Base-by-base conservation (phyloP, 2,329 filamentous ascomycete genomes). In the Catunica adiposa region DNA sequence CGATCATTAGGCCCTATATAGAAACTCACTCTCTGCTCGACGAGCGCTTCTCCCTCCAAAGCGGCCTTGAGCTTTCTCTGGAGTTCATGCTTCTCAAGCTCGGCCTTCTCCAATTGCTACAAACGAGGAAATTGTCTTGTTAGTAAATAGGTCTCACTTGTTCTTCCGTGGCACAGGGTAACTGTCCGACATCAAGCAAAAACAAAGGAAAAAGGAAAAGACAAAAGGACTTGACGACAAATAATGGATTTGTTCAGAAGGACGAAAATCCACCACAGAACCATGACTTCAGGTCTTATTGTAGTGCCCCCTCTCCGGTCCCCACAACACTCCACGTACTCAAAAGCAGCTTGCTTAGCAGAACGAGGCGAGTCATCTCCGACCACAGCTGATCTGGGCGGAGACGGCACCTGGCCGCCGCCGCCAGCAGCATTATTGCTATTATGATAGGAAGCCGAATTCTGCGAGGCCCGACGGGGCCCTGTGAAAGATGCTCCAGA, bases 81-180 rank as follows among this genome's bases (percentile, higher is more conserved):
- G 38, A 80, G 65, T 56, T 79, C 76, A 60, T 74, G 72, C 54
- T 72, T 76, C 47, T 79, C 77, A 60, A 74, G 70, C 60, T 80
- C 77, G 14, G 73, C 70, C 62, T 77, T 73, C 60, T 80, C 77
- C 61, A 77, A 71, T 76, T 80, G 77, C 76, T 80, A 62, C 9
- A 48, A 17, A 42, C 38, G 34, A 53, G n/a, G 31, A 48, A 55
- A 51, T 55, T 56, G 55, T 50, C 60, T 56, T 8, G 53, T 53
- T 34, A 47, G 53, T 64, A 34, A 5, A 11, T 34, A 34, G n/a
- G n/a, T n/a, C n/a, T n/a, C n/a, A n/a, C n/a, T n/a, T n/a, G n/a
- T n/a, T n/a, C n/a, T n/a, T 34, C 29, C 29, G 11, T 34, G 5
- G 29, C 11, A 34, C 11, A 11, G 29, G 5, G 5, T 34, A 34